Base-by-base conservation (phyloP, 352 stramenopile species). In the Phytopythium aichiense region DNA sequence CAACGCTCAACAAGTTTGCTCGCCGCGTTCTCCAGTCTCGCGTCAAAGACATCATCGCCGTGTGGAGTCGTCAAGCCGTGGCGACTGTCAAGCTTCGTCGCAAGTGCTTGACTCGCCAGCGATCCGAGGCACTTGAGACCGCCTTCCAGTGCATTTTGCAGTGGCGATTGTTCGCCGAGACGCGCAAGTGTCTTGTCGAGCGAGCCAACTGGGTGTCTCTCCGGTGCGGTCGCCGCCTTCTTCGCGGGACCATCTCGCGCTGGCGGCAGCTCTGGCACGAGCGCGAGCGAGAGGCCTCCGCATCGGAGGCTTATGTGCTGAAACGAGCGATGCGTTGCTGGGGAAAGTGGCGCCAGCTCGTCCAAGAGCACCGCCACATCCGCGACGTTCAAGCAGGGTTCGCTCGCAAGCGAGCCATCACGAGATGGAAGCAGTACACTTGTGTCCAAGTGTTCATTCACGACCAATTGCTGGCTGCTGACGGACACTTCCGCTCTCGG, bases 111-210 rank as follows among this genome's bases (percentile, higher is more conserved):
- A 55, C 73, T 0, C 65, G 65, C 22, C 54, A 60, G 22, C 69
- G 75, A 2, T 63, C 66, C 16, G 35, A 71, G 6, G 56, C 64
- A 23, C 49, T 88, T 1, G 66, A 86, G 20, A 67, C 31, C 1
- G 68, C 71, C 1, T 79, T 79, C 22, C 45, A 64, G 22, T 88
- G 78, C 52, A 61, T 90, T 42, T 66, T 81, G 56, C n/a, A 59
- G 28, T 90, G 81, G 78, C 43, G 62, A 1, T 37, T 76, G 4
- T 71, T 73, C 48, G 65, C 63, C 2, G 70, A 67, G 40, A 63
- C 51, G 2, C 57, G 50, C 16, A 73, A 75, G 38, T 76, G 65
- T 18, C 54, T 63, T 2, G 54, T 28, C 0, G 70, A 77, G 28
- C 69, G 79, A 46, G 52, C 60, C 3, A 40, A 63, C 4, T 90